Percentiles rank a stretch among this genome's conserved stretches.
Evolutionary conservation across 192 early-diverging fungal genomes (phyloP).

Genomic region (Coemansia sp.): DNA sequence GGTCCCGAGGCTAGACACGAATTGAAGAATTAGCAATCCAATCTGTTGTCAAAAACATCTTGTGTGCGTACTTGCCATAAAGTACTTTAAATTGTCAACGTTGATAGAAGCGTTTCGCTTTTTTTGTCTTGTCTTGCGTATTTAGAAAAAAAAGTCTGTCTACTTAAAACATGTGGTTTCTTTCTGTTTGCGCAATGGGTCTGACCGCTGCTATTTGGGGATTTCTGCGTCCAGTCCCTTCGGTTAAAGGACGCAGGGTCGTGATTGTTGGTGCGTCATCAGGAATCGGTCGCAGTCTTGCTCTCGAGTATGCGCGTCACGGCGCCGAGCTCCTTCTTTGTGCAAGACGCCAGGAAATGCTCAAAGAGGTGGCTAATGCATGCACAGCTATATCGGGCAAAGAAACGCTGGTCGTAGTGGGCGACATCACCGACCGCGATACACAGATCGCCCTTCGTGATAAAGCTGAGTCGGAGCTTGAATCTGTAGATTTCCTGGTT

Average conservation of each 20-base stretch:
- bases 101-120: slow-evolving; percentile 1
- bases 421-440: slow-evolving; percentile 57
- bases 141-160: not conserved
- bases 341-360: slow-evolving; percentile 57
- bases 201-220: slow-evolving; percentile 10
- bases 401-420: slow-evolving; percentile 37
- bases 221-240: slow-evolving; percentile 18
- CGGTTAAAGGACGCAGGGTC: slow-evolving; percentile 44
- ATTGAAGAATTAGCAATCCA: too few species aligned
- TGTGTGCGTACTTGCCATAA: too few species aligned
- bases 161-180: not conserved
- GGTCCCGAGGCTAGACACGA: too few species aligned
- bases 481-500: slow-evolving; percentile 65
- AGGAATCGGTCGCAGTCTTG: slow-evolving; percentile 70
- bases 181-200: slow-evolving; percentile 1
- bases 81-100: not conserved
- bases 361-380: slow-evolving; percentile 51
- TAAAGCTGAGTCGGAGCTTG: slow-evolving; percentile 16
- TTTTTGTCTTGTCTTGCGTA: not conserved
- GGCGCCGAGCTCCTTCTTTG: slow-evolving; percentile 64
- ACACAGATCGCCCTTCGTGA: slow-evolving; percentile 51
- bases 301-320: slow-evolving; percentile 63
- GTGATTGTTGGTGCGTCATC: slow-evolving; percentile 76
- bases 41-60: too few species aligned
- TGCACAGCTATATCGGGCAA: slow-evolving; percentile 24